Evolutionary conservation across 2,329 filamentous ascomycete genomes (phyloP), one percentile per base, ranked within the genome.

Genomic region (Fusarium sp.): DNA sequence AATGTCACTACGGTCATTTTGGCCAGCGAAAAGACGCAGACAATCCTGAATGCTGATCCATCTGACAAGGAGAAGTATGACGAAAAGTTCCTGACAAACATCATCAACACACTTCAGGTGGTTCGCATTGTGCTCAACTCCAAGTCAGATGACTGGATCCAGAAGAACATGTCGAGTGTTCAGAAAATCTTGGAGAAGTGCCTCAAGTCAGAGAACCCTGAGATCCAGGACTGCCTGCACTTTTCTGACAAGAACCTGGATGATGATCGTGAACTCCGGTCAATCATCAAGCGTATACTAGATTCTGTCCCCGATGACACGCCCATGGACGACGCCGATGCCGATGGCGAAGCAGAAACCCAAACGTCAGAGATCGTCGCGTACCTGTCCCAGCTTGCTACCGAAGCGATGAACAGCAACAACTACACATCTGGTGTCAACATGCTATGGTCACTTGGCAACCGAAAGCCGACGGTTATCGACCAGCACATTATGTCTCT

Each of bases 61-160:
- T 81, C 84, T 0, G 90, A 92, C 70, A 91, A 91, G 64, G 92
- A 94, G 59, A 93, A 94, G 77, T 89, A 88, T n/a, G 92, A 95
- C 71, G 93, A 95, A 44, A 95, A 94, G 81, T 95, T 95, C 78
- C 88, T 93, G 46, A 97, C 94, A 1, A 92, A 92, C 71, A 96
- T 98, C 83, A 91, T 99, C 83, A 99, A 99, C 80, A 95, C 95
- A 2, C 87, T 99, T 16, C 95, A 98, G 80, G 93, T 98, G 44
- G 87, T 99, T 69, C 93, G 96, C 56, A 93, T 98, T 67, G 91
- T 99, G 56, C 87, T 98, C 67, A 94, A 96, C 77, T 92, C 92
- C 71, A 97, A 98, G 82, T 87, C 93, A 0, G 92, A 98, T 78
- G 94, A 98, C 4, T 99, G 96, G 96, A 92, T 98, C 40, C 84